These are phyloP conservation scores for Trypanosoma lewisi DNA, from an alignment of 208 protist genomes.

Conservation along the genomic window DNA sequence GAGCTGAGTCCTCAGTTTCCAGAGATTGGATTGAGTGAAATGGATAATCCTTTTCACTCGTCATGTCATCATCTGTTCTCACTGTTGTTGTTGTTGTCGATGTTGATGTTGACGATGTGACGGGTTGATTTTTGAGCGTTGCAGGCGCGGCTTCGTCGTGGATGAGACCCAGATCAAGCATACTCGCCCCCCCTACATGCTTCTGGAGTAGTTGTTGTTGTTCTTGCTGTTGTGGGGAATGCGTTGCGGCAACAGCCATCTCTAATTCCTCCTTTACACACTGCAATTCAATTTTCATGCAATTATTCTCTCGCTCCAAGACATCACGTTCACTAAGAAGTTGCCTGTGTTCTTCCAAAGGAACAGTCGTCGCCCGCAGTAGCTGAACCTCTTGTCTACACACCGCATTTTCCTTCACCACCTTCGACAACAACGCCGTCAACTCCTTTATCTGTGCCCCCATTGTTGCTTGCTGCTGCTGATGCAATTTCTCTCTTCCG, in stretches of 20 bases:
- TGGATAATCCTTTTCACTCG: not conserved
- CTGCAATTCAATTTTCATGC: conserved; percentile 36
- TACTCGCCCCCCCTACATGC: not conserved
- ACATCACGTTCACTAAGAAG: conserved; percentile 29
- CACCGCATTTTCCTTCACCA: conserved; percentile 44
- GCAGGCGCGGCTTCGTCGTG: not conserved
- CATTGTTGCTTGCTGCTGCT: conserved; percentile 38
- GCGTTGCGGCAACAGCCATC: conserved; percentile 14
- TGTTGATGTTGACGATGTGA: not conserved
- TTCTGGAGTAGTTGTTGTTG: not conserved
- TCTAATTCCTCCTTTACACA: conserved; percentile 29
- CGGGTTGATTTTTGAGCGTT: not conserved
- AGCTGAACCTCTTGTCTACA: conserved; percentile 37
- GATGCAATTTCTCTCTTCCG: conserved; percentile 29
- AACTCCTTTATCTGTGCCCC: conserved; percentile 21
- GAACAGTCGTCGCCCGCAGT: conserved; percentile 40
- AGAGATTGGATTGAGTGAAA: not conserved
- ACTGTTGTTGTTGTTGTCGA: not conserved
- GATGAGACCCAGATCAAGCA: conserved; percentile 9
- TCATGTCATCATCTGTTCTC: not conserved
- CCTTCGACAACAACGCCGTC: conserved; percentile 26
- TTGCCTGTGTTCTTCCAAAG: conserved; percentile 27
- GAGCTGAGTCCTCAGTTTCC: not conserved
- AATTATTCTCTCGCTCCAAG: conserved; percentile 30
- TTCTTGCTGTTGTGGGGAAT: not conserved